Percentiles rank a stretch among this genome's conserved stretches.
Conservation (phyloP, 805 yeast species). For the Jamesozyma jinghongensis region DNA sequence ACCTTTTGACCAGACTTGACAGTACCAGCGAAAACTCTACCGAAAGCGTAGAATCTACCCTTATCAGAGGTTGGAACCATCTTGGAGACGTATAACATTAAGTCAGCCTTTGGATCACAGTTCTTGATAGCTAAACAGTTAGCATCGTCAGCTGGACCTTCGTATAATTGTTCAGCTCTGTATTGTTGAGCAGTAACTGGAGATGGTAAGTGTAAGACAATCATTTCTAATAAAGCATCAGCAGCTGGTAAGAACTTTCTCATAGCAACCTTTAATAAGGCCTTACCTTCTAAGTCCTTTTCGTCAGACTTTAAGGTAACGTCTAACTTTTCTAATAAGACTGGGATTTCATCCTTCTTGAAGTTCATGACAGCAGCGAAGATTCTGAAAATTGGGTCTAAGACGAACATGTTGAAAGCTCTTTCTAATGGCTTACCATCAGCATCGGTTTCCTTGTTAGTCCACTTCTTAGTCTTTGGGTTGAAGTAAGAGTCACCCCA, state of each 20-base stretch:
- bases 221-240: slow-evolving; percentile 98
- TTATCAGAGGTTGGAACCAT: slow-evolving; percentile 99
- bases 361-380: slow-evolving; percentile 97
- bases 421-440: slow-evolving; percentile 93
- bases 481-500: slow-evolving; percentile 99
- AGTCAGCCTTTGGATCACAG: slow-evolving; percentile 97
- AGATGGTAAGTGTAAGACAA: slow-evolving; percentile 95
- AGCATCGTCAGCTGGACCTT: slow-evolving; percentile 95
- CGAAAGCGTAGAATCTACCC: slow-evolving; percentile 99
- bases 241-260: slow-evolving; percentile 99
- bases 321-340: slow-evolving; percentile 87
- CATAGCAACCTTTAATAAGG: slow-evolving; percentile 96
- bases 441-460: slow-evolving; percentile 92
- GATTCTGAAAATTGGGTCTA: slow-evolving; percentile 98
- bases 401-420: slow-evolving; percentile 98
- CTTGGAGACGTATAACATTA: slow-evolving; percentile 99
- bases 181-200: slow-evolving; percentile 98
- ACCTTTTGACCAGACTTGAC: slow-evolving; percentile 98
- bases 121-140: slow-evolving; percentile 86
- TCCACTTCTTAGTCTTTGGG: slow-evolving; percentile 99
- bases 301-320: slow-evolving; percentile 90
- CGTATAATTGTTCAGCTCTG: slow-evolving; percentile 99
- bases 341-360: slow-evolving; percentile 95
- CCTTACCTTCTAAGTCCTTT: slow-evolving; percentile 98
- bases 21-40: slow-evolving; percentile 99